Base-by-base conservation (phyloP, 177 flowering plant species). In the Vitis hybrid region DNA sequence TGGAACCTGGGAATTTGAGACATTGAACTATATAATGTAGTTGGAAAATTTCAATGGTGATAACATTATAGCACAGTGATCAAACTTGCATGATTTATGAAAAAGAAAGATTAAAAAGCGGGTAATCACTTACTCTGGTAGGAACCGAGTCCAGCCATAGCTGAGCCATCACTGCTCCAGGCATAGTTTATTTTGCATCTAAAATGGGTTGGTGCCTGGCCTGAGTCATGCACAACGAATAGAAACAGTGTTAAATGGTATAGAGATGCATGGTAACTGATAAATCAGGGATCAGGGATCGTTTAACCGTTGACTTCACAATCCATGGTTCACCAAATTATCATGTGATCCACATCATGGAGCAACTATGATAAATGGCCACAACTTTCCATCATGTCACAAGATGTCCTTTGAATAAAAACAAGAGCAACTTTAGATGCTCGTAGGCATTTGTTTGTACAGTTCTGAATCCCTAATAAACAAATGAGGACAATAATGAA, bases 381-480 rank as follows among this genome's bases (percentile, higher is more conserved):
- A 56, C 18, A 11, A 57, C 30, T 57, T 57, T 21, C 26, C 21
- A 57, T 57, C 60, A 56, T n/a, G n/a, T 57, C 60, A 57, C 60
- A 57, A 19, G 26, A 57, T 18, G 60, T 23, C 26, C 23, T 9
- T 17, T 18, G 12, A 23, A 57, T 57, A 18, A 17, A 6, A 18
- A 57, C 17, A 57, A 21, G 26, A 57, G 11, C 26, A 57, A 57
- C 6, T 14, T 18, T 7, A 57, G 60, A 57, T 4, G 18, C 60
- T 19, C 26, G 21, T 18, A 18, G 11, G 10, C 3, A 11, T 17
- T 17, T 5, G 26, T 57, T 57, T 18, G 60, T 15, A 18, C 60
- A 57, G 23, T 57, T 57, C 60, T 57, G 60, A 21, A 57, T 57
- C 30, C 60, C 60, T 57, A 10, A 17, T 57, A 18, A 57, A 57